Evolutionary conservation across 441 rosid species (phyloP), one percentile per base, ranked within the genome.

Genomic region (Viola pubescens): DNA sequence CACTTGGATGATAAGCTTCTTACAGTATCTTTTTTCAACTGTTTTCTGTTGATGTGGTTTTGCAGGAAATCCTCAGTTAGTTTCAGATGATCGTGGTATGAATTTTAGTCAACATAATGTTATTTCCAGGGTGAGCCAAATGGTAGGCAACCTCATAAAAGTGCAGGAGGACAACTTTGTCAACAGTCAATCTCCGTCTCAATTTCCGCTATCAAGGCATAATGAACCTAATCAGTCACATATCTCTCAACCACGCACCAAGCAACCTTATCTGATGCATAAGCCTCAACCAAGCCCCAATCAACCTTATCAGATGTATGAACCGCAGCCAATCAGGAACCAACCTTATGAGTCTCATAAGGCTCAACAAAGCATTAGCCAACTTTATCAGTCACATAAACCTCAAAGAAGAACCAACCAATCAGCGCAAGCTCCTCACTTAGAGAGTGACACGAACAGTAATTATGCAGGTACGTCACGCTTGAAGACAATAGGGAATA

Each of bases 181-280:
- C 49, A 48, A 37, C 19, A 19, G 26, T 19, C 26, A 19, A 46
- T 39, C n/a, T 37, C 65, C 58, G 56, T 54, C 56, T 13, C 67
- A 55, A 34, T 51, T 52, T 13, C 76, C 71, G 52, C 48, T 37
- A 37, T 7, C 52, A n/a, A 49, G 19, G 26, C 55, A 65, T 50
- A 54, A 51, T 42, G 71, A 61, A 39, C 70, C 63, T 63, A 56
- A 45, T 67, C 70, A 43, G 61, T 56, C 54, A 41, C 58, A 42
- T 63, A 63, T 62, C 14, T 62, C 73, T 62, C 66, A 55, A 41
- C 10, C 48, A 37, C 54, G 59, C 52, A 14, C 41, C 56, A 51
- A 16, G 50, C 52, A 46, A 58, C 68, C 52, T 58, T 48, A 37
- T 54, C 68, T 52, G 49, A 53, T 52, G 16, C 64, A 45, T 43